A percentile compares a stretch with the other conserved stretches of the same genome.
Evolutionary conservation across 1,284 basidiomycete genomes (phyloP).

Genomic region (Anthracocystis panici-leucophaei): DNA sequence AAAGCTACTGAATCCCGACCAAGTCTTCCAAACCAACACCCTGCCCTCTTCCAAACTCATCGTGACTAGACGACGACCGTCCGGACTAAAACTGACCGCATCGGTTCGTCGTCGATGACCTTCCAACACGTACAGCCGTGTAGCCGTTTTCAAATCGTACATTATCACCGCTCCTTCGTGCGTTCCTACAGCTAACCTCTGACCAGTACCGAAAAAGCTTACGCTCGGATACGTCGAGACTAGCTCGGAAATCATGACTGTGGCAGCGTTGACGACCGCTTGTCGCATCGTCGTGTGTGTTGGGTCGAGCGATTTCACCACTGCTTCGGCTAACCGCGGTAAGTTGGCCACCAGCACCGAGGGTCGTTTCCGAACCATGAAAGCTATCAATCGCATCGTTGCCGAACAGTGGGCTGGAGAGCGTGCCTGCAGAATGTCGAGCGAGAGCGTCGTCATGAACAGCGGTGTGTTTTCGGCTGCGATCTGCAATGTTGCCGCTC

Average conservation of each 20-base stretch:
- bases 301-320: constrained; percentile 95
- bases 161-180: constrained; percentile 85
- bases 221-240: constrained; percentile 85
- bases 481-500: constrained; percentile 84
- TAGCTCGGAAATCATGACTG: constrained; percentile 85
- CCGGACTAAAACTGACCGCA: constrained; percentile 79
- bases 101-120: constrained; percentile 74
- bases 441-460: constrained; percentile 92
- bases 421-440: constrained; percentile 87
- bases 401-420: constrained; percentile 84
- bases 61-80: constrained; percentile 89
- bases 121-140: constrained; percentile 92
- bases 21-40: constrained; percentile 70
- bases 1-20: constrained; percentile 77
- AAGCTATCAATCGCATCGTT: constrained; percentile 92
- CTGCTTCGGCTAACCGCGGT: constrained; percentile 89
- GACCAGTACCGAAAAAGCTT: constrained; percentile 86
- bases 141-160: constrained; percentile 97
- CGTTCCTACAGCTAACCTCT: constrained; percentile 92
- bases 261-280: constrained; percentile 88
- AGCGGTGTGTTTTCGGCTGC: constrained; percentile 85
- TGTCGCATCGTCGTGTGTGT: constrained; percentile 85
- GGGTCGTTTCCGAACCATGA: constrained; percentile 82
- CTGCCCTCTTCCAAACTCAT: constrained; percentile 83
- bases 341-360: constrained; percentile 84